Conservation (phyloP, 2,329 filamentous ascomycete species). For the Biscogniauxia sp. region DNA sequence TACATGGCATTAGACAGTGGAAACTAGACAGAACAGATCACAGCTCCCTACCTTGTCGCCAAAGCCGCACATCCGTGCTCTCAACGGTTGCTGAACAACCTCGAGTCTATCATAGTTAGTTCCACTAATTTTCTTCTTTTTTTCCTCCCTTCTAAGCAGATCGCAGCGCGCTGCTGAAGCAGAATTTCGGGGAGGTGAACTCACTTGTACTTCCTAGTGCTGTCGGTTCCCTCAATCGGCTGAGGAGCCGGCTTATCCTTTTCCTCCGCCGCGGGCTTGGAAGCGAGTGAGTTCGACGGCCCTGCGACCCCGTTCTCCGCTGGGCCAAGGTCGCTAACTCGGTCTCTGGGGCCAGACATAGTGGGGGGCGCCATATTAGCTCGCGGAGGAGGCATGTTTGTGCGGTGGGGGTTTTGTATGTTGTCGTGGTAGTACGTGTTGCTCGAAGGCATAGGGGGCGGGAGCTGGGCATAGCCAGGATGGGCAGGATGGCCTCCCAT, state of each 20-base stretch:
- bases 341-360: conserved; percentile 28
- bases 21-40: conserved; percentile 6
- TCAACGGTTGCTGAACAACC: conserved; percentile 86
- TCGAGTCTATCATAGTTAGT: conserved; percentile 53
- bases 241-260: conserved; percentile 22
- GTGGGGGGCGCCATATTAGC: conserved; percentile 29
- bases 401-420: conserved; percentile 28
- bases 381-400: conserved; percentile 32
- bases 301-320: conserved; percentile 26
- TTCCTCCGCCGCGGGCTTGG: conserved; percentile 26
- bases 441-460: conserved; percentile 28
- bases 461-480: conserved; percentile 29
- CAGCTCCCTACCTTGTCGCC: conserved; percentile 77
- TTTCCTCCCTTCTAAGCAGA: background rate
- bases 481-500: conserved; percentile 28
- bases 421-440: conserved; percentile 29
- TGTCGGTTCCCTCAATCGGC: conserved; percentile 28
- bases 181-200: conserved; percentile 1
- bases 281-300: conserved; percentile 18
- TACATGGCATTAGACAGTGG: conserved; percentile 36
- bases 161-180: conserved; percentile 1
- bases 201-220: conserved; percentile 30
- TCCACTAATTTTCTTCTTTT: background rate
- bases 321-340: conserved; percentile 21
- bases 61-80: conserved; percentile 98